These are phyloP conservation scores for Begonia peltatifolia DNA, from an alignment of 306 rosid species.

Conservation along the genomic window DNA sequence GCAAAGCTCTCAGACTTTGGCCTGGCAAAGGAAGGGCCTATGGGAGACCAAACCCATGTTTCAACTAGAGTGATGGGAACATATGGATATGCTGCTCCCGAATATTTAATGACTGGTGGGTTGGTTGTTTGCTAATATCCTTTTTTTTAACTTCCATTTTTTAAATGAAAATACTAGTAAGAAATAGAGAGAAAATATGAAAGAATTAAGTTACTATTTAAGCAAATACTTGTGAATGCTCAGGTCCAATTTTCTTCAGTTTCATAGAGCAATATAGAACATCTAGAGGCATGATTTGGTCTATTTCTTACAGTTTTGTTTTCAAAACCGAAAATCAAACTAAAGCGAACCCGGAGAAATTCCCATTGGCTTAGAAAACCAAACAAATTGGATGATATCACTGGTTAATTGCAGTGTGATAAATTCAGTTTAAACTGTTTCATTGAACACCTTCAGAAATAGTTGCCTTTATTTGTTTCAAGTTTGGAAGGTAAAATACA, in stretches of 20 bases:
- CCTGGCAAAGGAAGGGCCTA: slow-evolving; percentile 94
- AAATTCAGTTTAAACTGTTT: no score
- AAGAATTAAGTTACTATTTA: no score
- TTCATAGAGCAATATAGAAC: not conserved
- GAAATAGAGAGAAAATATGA: no score
- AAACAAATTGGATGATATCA: no score
- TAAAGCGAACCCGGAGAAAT: no score
- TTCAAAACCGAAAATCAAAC: not conserved
- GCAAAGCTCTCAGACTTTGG: slow-evolving; percentile 94
- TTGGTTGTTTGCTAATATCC: slow-evolving; percentile 12
- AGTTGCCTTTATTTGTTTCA: no score
- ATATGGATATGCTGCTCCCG: slow-evolving; percentile 91
- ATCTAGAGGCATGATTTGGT: not conserved
- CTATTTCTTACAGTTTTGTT: not conserved
- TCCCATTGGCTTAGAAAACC: no score
- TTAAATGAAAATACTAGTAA: not conserved
- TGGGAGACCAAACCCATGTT: slow-evolving; percentile 97
- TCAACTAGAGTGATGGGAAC: slow-evolving; percentile 97
- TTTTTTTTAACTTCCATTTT: not conserved
- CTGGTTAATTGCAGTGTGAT: no score
- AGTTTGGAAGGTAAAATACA: no score
- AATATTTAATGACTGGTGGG: slow-evolving; percentile 90
- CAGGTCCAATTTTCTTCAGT: not conserved
- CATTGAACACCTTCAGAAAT: no score
- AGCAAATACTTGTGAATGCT: no score